A percentile compares a stretch with the other conserved stretches of the same genome.
Conservation (phyloP, 805 yeast genomes). For the Clavispora carvajalis region DNA sequence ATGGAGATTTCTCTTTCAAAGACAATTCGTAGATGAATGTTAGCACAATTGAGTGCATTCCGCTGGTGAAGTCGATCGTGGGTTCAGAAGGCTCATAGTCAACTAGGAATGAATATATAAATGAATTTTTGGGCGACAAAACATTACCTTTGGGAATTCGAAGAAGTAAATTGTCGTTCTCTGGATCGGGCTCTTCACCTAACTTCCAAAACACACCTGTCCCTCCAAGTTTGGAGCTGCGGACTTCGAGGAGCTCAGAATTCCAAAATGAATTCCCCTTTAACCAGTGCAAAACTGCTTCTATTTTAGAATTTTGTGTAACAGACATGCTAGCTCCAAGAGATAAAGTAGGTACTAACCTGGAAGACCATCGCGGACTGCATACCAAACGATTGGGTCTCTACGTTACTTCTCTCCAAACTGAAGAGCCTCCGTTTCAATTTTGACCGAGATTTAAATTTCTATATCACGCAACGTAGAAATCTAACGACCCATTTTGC, state of each 20-base stretch:
- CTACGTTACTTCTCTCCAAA: no score
- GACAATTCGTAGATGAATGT: slow-evolving; percentile 69
- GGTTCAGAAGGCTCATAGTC: slow-evolving; percentile 38
- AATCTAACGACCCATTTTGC: no score
- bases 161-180: slow-evolving; percentile 36
- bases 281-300: slow-evolving; percentile 49
- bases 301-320: slow-evolving; percentile 12
- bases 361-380: slow-evolving; percentile 15
- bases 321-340: slow-evolving; percentile 13
- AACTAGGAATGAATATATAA: slow-evolving; percentile 58
- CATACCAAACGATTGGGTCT: no score
- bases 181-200: slow-evolving; percentile 21
- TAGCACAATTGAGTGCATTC: slow-evolving; percentile 61
- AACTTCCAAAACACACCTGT: slow-evolving; percentile 60
- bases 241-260: slow-evolving; percentile 39
- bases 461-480: no score
- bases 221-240: slow-evolving; percentile 53
- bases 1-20: slow-evolving; percentile 64
- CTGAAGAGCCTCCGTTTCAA: neutral
- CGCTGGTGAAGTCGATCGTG: slow-evolving; percentile 36
- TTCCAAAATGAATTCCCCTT: slow-evolving; percentile 52
- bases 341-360: neutral
- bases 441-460: no score
- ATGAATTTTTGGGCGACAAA: slow-evolving; percentile 53
- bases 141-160: slow-evolving; percentile 59